Percentiles rank a stretch among this genome's conserved stretches.
phyloP scores from a whole-genome alignment of 257 asterid genomes.

The Solanum clarkiae region DNA sequence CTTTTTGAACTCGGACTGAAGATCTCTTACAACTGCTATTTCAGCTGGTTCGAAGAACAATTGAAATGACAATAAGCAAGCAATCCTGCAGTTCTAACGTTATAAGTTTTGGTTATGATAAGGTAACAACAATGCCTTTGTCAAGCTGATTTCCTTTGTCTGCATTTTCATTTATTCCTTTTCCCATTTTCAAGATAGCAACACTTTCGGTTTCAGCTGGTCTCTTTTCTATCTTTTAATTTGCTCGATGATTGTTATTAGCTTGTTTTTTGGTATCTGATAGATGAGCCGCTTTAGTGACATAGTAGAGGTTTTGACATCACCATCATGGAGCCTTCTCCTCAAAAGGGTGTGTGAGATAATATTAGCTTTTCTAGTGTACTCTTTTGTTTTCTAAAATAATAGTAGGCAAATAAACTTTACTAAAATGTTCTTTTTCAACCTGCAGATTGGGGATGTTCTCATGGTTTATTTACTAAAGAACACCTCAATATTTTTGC shows the following conservation, averaged over 20 bases:
- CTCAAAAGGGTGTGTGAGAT: conserved; percentile 42
- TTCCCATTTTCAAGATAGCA: background rate
- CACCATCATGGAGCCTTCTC: conserved; percentile 56
- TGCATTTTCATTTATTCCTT: background rate
- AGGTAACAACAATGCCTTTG: conserved; percentile 23
- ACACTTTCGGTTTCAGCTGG: background rate
- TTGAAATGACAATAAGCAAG: conserved; percentile 38
- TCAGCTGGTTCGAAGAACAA: conserved; percentile 61
- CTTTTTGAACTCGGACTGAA: background rate
- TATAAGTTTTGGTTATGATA: conserved; percentile 42
- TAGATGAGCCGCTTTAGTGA: conserved; percentile 41
- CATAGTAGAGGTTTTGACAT: conserved; percentile 38
- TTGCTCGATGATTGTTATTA: background rate
- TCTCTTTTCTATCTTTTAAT: background rate
- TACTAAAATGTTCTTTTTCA: background rate
- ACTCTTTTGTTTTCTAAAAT: background rate
- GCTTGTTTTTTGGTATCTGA: background rate
- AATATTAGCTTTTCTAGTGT: background rate
- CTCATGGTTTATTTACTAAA: conserved; percentile 56
- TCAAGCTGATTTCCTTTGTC: background rate
- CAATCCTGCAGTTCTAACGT: conserved; percentile 36
- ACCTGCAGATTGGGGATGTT: conserved; percentile 63
- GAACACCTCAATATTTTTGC: conserved; percentile 58
- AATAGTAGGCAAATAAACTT: conserved; percentile 5
- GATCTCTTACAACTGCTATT: background rate